Evolutionary conservation across 169 alveolate genomes (phyloP).

Genomic region (Plasmodium blacklocki): DNA sequence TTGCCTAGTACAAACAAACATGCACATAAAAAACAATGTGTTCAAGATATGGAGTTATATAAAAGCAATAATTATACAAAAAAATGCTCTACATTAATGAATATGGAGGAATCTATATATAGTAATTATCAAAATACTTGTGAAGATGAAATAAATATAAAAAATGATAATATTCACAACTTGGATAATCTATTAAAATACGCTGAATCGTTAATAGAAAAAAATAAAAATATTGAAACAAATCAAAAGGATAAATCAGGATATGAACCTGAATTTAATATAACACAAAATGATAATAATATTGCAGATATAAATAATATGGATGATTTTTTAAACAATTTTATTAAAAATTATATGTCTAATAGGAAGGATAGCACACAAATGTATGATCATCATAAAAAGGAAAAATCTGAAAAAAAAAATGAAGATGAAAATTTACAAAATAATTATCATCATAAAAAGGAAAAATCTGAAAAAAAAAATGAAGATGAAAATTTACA

Average conservation of each 20-base stretch:
- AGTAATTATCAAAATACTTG: neutral
- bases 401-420: neutral
- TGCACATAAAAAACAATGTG: too few relatives aligned
- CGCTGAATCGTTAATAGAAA: constrained; percentile 53
- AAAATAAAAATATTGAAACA: constrained; percentile 12
- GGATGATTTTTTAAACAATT: constrained; percentile 64
- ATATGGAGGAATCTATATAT: neutral
- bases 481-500: neutral
- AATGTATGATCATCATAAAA: neutral
- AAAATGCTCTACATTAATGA: neutral
- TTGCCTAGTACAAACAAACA: too few relatives aligned
- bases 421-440: neutral
- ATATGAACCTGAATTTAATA: neutral
- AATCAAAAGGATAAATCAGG: neutral
- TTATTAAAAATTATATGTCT: constrained; percentile 31
- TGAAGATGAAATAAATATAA: neutral
- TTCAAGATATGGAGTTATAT: neutral
- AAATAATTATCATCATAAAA: neutral
- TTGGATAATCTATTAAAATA: constrained; percentile 53
- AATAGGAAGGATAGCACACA: neutral
- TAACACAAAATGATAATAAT: neutral
- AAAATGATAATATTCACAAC: neutral
- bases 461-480: neutral
- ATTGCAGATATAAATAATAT: constrained; percentile 15
- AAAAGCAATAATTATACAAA: neutral